Percentiles rank a stretch among this genome's conserved stretches.
phyloP scores from a whole-genome alignment of 2,329 filamentous ascomycete genomes.

The Byssothecium circinans region DNA sequence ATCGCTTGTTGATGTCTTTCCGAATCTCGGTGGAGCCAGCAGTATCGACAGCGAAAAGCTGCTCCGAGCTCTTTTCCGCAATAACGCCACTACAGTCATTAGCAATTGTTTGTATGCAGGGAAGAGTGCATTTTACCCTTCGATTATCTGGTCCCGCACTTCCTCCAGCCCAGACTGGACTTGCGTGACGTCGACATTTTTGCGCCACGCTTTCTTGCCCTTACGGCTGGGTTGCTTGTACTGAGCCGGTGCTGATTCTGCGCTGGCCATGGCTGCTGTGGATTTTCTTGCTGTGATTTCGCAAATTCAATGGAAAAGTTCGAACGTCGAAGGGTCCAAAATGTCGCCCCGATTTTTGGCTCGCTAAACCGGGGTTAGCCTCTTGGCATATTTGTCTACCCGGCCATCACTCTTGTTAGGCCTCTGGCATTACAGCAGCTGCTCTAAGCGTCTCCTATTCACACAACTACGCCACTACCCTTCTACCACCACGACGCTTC shows the following conservation, averaged over 20 bases:
- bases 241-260: conserved; percentile 68
- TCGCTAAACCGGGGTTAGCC: no score
- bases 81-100: conserved; percentile 70
- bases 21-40: conserved; percentile 68
- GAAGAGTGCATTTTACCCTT: conserved; percentile 63
- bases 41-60: conserved; percentile 84
- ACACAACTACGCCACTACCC: conserved; percentile 4
- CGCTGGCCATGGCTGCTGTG: conserved; percentile 21
- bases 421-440: conserved; percentile 1
- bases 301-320: neutral
- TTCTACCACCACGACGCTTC: neutral
- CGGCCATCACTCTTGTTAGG: neutral
- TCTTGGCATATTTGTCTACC: no score
- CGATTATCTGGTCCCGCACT: conserved; percentile 85
- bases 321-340: no score
- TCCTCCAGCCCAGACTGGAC: conserved; percentile 80
- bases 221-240: conserved; percentile 90
- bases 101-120: conserved; percentile 7
- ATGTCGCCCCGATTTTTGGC: no score
- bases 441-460: conserved; percentile 11
- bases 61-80: conserved; percentile 76
- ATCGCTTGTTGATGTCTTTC: conserved; percentile 65
- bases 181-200: conserved; percentile 92
- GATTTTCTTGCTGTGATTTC: neutral
- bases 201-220: conserved; percentile 98